Evolutionary conservation across 2,329 filamentous ascomycete species (phyloP).

Genomic region (Pseudocercospora eumusae): DNA sequence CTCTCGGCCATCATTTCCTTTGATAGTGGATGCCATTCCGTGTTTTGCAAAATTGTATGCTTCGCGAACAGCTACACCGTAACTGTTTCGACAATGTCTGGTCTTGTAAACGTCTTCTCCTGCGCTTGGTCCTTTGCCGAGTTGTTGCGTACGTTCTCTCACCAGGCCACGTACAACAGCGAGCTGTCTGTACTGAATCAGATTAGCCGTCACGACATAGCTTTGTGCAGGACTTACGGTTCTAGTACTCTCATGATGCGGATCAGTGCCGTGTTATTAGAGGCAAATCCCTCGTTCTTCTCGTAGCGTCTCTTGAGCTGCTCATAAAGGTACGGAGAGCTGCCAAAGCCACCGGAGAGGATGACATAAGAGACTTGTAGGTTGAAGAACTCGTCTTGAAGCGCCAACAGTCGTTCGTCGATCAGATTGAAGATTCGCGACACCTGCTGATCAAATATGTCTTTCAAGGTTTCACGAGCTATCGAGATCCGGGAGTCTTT

Average conservation of each 20-base stretch:
- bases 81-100: constrained; percentile 24
- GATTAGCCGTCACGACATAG: background rate
- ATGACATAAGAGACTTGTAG: constrained; percentile 23
- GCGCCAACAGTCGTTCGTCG: constrained; percentile 4
- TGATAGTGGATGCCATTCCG: background rate
- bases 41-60: constrained; percentile 16
- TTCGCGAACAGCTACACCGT: constrained; percentile 23
- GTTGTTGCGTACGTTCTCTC: constrained; percentile 20
- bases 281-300: constrained; percentile 7
- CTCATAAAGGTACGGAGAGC: constrained; percentile 23
- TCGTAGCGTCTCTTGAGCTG: constrained; percentile 20
- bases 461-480: constrained; percentile 1
- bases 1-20: too few species aligned
- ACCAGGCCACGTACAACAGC: constrained; percentile 21
- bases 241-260: constrained; percentile 22
- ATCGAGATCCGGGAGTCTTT: constrained; percentile 20
- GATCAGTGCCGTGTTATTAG: constrained; percentile 8
- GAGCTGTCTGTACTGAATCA: constrained; percentile 12
- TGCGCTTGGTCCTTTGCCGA: background rate
- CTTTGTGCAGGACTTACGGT: constrained; percentile 7
- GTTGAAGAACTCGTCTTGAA: background rate
- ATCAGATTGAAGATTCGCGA: constrained; percentile 15
- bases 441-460: constrained; percentile 21
- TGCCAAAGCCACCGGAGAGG: constrained; percentile 28
- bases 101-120: constrained; percentile 18